Base-by-base conservation (phyloP, 2,329 filamentous ascomycete species). In the Dothidotthia symphoricarpi region DNA sequence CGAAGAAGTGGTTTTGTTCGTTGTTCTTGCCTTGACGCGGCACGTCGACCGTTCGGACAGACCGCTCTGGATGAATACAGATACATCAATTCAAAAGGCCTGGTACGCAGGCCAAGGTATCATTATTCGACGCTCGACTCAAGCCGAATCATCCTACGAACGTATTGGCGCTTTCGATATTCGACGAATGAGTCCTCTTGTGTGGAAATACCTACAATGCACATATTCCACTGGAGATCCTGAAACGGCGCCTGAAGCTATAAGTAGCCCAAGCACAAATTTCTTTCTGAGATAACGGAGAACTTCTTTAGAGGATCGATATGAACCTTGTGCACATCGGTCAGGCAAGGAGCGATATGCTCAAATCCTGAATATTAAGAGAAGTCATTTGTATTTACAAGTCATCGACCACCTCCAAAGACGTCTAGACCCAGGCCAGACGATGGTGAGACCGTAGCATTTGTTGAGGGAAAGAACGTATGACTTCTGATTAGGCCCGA, bases 11-110 rank as follows among this genome's bases (percentile, higher is more conserved):
- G 32, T 40, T 14, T 9, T 27, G 15, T 43, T 45, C 31, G 33
- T 43, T 9, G 38, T 51, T 11, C 25, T 51, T 14, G 41, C 47
- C 10, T 37, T 40, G 22, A 48, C 37, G n/a, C 24, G 39, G 29
- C 15, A 24, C 4, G 16, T 24, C 29, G 26, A 31, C 12, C 36
- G 27, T 10, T 12, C 16, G 16, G 13, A 17, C 7, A 36, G 22
- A n/a, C 12, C 9, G 24, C 12, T 7, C 12, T 12, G 24, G 12
- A 25, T 25, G 7, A 25, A 12, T 7, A 12, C 24, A 25, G 24
- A 25, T 12, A 7, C 24, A 7, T 25, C 24, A 12, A 25, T 12
- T 25, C 16, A 19, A 22, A 31, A 28, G 24, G 15, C 16, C 11
- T 38, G 36, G 36, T 38, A 38, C 12, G 24, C 12, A 11, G 36